These are phyloP conservation scores for Hypericum perforatum DNA, from an alignment of 345 rosid species.

Conservation along the genomic window DNA sequence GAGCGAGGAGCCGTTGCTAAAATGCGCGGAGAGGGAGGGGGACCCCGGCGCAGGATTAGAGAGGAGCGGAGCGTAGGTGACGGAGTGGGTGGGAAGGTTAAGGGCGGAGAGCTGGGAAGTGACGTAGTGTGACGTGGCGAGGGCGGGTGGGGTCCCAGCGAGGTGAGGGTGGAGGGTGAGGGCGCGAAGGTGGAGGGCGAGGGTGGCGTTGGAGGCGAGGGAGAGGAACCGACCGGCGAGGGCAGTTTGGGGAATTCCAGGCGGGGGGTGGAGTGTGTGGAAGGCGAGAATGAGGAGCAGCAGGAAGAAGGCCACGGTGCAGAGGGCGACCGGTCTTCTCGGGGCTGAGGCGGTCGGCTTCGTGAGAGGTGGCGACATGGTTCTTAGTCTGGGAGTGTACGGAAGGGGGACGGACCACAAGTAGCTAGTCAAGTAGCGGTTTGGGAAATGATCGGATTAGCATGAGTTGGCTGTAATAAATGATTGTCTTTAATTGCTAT, in stretches of 20 bases:
- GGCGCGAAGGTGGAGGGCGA: conserved; percentile 67
- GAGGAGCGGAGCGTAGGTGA: conserved; percentile 47
- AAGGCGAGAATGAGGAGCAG: conserved; percentile 47
- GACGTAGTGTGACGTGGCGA: conserved; percentile 45
- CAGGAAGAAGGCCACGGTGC: conserved; percentile 35
- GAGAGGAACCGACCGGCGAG: conserved; percentile 48
- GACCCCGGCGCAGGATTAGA: conserved; percentile 54
- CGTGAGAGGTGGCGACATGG: conserved; percentile 36
- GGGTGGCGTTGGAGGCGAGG: conserved; percentile 51
- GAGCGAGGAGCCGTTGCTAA: conserved; percentile 36
- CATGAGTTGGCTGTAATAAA: no score
- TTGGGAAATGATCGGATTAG: no score
- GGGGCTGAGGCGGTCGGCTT: conserved; percentile 22
- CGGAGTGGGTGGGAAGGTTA: conserved; percentile 42
- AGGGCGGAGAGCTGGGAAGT: conserved; percentile 47
- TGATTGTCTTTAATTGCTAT: no score
- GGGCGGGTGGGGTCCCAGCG: conserved; percentile 67
- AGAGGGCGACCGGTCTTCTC: conserved; percentile 38
- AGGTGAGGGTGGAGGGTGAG: conserved; percentile 75
- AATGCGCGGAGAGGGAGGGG: conserved; percentile 41
- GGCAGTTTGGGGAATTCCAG: conserved; percentile 21
- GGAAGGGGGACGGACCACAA: background rate
- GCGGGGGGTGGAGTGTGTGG: conserved; percentile 21
- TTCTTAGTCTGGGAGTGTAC: background rate
- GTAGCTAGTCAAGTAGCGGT: no score